Percentiles rank a stretch among this genome's conserved stretches.
Evolutionary conservation across 2,329 filamentous ascomycete species (phyloP).

Genomic region (Epichloe hybrida): DNA sequence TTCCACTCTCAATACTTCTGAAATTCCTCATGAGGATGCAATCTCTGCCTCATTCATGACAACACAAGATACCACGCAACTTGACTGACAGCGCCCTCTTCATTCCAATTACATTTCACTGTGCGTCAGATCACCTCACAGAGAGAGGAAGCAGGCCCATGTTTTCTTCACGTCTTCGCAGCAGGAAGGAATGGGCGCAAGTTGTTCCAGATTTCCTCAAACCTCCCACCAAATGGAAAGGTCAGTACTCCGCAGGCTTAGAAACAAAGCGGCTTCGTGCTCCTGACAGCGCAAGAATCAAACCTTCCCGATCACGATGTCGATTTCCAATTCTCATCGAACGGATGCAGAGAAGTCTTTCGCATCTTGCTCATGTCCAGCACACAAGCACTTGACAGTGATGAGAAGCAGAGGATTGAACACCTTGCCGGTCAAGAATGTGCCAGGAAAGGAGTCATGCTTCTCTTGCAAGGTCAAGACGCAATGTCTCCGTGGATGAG

Average conservation of each 20-base stretch:
- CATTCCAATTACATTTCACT: neutral
- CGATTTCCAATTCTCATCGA: conserved; percentile 21
- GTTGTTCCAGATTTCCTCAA: conserved; percentile 15
- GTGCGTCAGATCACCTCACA: neutral
- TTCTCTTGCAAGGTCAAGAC: conserved; percentile 24
- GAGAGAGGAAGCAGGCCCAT: conserved; percentile 8
- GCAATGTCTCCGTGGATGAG: conserved; percentile 23
- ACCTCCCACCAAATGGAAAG: conserved; percentile 13
- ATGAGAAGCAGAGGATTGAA: conserved; percentile 22
- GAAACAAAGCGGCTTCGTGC: neutral
- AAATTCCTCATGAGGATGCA: neutral
- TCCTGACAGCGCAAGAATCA: conserved; percentile 21
- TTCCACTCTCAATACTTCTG: neutral
- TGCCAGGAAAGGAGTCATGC: conserved; percentile 27
- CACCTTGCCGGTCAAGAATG: conserved; percentile 26
- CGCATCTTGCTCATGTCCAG: conserved; percentile 28
- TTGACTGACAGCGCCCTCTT: neutral
- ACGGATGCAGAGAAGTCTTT: conserved; percentile 11
- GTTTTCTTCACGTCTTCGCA: conserved; percentile 27
- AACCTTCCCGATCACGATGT: conserved; percentile 31
- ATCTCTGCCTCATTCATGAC: neutral
- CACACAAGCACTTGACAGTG: conserved; percentile 19
- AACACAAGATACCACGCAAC: neutral
- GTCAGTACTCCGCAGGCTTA: conserved; percentile 5
- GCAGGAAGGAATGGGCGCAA: conserved; percentile 22